Base-by-base conservation (phyloP, 345 rosid genomes). In the Turritis glabra region DNA sequence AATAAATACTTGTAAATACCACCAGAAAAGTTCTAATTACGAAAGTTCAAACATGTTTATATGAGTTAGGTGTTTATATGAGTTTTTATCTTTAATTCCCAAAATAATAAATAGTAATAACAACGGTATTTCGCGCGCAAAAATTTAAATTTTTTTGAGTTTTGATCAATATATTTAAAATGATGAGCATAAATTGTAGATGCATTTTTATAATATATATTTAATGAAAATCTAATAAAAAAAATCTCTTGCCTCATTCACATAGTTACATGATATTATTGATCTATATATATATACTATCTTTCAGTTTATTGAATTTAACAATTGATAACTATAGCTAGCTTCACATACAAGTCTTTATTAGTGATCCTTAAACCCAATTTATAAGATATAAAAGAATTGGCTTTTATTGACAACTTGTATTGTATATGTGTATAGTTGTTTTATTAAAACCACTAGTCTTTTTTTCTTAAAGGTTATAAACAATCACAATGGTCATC, bases 401-500 rank as follows among this genome's bases (percentile, higher is more conserved):
- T n/a, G n/a, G n/a, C n/a, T n/a, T n/a, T n/a, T n/a, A n/a, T n/a
- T n/a, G n/a, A n/a, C n/a, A n/a, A n/a, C n/a, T n/a, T n/a, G n/a
- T n/a, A n/a, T 41, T 41, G 1, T 60, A 7, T 17, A 26, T 29
- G n/a, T n/a, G 21, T 18, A 1, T 26, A 26, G 3, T 63, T 44
- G 2, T 41, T 15, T 32, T 13, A 22, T n/a, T 48, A 22, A 47
- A 43, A 15, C 23, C 35, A n/a, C 4, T 18, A 56, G 15, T 22
- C 14, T 71, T 33, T 11, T 47, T 4, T 40, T 30, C 56, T 70
- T 22, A 2, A 38, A 72, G 71, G 77, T 54, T 73, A 26, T 73
- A 41, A 7, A 54, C 6, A 54, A 64, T 21, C 71, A 58, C 37
- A 3, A 32, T 64, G 77, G 71, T 18, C 0, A 27, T 30, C n/a